Conservation (phyloP, 495 filamentous ascomycete species). For the Xylaria scruposa region DNA sequence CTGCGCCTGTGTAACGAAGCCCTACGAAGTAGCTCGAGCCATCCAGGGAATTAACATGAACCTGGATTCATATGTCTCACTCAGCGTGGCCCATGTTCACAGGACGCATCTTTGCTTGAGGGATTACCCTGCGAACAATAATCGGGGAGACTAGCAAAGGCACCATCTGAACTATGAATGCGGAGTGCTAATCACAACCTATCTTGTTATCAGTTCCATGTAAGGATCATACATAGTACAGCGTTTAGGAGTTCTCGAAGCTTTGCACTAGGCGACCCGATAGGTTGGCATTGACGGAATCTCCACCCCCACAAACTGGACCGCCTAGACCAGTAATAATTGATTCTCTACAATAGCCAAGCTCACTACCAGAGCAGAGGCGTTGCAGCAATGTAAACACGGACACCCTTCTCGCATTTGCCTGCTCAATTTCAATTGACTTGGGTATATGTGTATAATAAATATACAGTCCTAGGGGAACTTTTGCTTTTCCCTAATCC, state of each 20-base stretch:
- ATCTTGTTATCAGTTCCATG: not conserved
- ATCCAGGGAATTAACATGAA: not conserved
- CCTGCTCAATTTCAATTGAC: not conserved
- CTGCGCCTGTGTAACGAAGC: not conserved
- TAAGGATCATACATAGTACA: not conserved
- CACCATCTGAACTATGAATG: not conserved
- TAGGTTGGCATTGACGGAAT: not conserved
- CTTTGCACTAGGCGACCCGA: not conserved
- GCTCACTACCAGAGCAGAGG: not conserved
- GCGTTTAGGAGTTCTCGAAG: not conserved
- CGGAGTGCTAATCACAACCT: not conserved
- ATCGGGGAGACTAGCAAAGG: not conserved
- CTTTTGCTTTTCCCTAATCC: not conserved
- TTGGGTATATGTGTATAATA: not conserved
- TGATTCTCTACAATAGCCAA: not conserved
- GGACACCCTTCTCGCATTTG: not conserved
- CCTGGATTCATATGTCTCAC: not conserved
- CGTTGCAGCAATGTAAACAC: not conserved
- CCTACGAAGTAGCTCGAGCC: not conserved
- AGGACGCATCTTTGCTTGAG: not conserved
- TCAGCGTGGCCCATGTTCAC: not conserved
- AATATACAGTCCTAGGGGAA: not conserved
- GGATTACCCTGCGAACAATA: not conserved
- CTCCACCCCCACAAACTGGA: constrained; percentile 6
- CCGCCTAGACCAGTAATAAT: not conserved